A percentile compares a stretch with the other conserved stretches of the same genome.
phyloP scores from a whole-genome alignment of 768 basidiomycete genomes.

The Mrakia gelida region DNA sequence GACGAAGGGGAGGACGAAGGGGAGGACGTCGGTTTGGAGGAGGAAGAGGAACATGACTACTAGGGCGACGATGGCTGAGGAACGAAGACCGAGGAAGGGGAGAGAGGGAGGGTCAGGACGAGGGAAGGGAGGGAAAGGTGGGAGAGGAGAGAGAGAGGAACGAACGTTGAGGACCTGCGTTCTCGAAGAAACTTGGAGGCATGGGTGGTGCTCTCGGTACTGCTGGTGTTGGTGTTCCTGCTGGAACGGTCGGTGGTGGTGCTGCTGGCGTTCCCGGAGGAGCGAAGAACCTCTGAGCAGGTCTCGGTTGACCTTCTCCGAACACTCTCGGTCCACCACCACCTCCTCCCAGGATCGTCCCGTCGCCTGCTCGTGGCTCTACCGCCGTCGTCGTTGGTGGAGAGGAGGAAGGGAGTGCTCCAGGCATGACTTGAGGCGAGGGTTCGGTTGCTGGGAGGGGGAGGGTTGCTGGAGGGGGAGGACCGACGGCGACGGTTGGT shows the following conservation, averaged over 20 bases:
- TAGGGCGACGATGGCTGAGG: conserved; percentile 9
- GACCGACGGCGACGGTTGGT: background rate
- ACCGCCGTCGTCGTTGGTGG: background rate
- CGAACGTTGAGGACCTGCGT: background rate
- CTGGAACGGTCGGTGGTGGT: no score
- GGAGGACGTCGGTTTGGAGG: conserved; percentile 26
- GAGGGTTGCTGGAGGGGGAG: background rate
- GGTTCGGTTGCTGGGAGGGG: background rate
- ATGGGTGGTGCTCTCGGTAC: background rate
- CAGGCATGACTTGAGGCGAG: conserved; percentile 17
- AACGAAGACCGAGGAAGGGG: background rate
- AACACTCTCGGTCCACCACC: no score
- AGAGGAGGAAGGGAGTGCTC: background rate
- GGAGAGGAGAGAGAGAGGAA: background rate
- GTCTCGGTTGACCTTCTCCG: no score
- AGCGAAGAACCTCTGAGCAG: no score
- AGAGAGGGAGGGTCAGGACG: background rate
- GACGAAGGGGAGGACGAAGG: conserved; percentile 22
- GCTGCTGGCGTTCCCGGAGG: background rate
- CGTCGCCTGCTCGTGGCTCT: background rate
- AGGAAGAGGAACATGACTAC: conserved; percentile 20
- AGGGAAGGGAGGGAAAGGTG: no score
- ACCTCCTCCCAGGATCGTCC: no score
- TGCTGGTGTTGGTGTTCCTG: background rate
- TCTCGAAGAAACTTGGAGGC: background rate